Base-by-base conservation (phyloP, 2,329 filamentous ascomycete species). In the Coleophoma eucalyptorum region DNA sequence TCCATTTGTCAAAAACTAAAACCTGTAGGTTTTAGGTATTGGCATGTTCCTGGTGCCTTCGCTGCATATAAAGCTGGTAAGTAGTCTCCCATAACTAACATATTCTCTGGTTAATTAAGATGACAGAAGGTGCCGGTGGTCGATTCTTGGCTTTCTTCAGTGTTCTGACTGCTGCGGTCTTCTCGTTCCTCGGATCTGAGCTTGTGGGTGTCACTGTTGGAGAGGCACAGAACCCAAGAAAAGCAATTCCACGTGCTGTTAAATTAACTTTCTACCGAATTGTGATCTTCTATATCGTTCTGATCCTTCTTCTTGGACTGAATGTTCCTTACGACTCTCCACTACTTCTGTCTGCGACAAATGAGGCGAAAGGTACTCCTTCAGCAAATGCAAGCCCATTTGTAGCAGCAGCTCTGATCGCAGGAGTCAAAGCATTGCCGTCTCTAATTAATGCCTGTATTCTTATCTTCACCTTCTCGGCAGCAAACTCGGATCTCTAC, bases 401-500 rank as follows among this genome's bases (percentile, higher is more conserved):
- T 54, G 72, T 75, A n/a, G 61, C 74, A 19, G 84, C 84, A 34
- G 89, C 89, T 70, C 76, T 83, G 62, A 73, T 77, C 18, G 76
- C 86, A 5, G 76, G 80, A 12, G 89, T 90, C 58, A 67, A 71
- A 2, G 80, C 76, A 2, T 75, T 88, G 5, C 80, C 84, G 60
- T 79, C 80, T 54, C 75, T 86, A 58, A 84, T 88, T 72, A 88
- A 88, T 62, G 83, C 77, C 32, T 81, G 80, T 18, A 79, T 88
- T 58, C 71, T 87, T 48, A 84, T 84, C 12, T 84, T 80, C 2
- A 85, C 83, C 1, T 81, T 77, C 76, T 81, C 78, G 2, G 79
- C 78, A 8, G 78, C 76, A 21, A 82, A 81, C 60, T 77, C 78
- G 0, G 52, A 80, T 69, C 72, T 80, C 50, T 86, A 86, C 67